phyloP scores from a whole-genome alignment of 2,329 filamentous ascomycete species.

The Biscogniauxia marginata region DNA sequence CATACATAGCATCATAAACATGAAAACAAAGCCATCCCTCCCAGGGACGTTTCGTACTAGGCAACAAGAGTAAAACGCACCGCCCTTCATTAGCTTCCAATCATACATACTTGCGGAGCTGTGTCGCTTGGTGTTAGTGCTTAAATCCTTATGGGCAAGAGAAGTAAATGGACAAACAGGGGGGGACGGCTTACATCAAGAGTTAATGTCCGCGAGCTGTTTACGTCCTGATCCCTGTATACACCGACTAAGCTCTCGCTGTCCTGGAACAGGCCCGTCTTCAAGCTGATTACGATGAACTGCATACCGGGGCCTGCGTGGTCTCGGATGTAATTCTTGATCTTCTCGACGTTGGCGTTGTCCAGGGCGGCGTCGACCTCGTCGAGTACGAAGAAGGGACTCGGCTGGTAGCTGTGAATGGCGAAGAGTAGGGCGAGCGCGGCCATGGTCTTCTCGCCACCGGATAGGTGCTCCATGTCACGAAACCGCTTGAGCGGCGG shows the following conservation, averaged over 20 bases:
- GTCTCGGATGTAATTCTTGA: conserved; percentile 93
- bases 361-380: conserved; percentile 98
- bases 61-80: neutral
- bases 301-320: conserved; percentile 97
- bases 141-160: neutral
- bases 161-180: neutral
- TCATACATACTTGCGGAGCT: conserved; percentile 33
- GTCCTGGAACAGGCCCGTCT: conserved; percentile 93
- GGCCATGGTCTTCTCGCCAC: conserved; percentile 98
- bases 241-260: conserved; percentile 95
- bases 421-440: conserved; percentile 95
- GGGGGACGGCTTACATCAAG: conserved; percentile 74
- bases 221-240: conserved; percentile 90
- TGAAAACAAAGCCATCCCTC: neutral
- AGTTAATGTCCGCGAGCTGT: conserved; percentile 87
- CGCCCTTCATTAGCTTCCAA: neutral
- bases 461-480: conserved; percentile 97
- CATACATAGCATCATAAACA: neutral
- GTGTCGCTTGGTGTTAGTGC: conserved; percentile 17
- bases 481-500: conserved; percentile 96
- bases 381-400: conserved; percentile 95
- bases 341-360: conserved; percentile 93
- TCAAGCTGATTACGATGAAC: conserved; percentile 96
- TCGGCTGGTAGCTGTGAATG: conserved; percentile 93
- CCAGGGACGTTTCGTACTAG: neutral